Evolutionary conservation across 2,329 filamentous ascomycete species (phyloP), one percentile per base, ranked within the genome.

Genomic region (Mycogone perniciosa): DNA sequence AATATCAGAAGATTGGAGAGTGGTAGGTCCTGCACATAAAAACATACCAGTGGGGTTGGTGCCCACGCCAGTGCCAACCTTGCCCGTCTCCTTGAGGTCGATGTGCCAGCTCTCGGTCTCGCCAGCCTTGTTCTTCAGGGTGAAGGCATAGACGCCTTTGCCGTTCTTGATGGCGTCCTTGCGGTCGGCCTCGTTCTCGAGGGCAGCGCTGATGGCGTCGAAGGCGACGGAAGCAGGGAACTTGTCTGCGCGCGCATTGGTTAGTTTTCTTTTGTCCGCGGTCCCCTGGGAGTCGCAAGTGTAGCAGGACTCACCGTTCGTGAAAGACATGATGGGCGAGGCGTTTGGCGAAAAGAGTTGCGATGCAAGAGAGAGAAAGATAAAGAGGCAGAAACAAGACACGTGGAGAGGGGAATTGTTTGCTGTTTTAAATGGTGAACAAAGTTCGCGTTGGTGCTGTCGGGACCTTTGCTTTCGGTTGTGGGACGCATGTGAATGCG

Each of bases 151-250:
- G 68, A 97, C 76, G 54, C 87, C 89, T 63, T 86, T 86, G 66
- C 84, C 92, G 67, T 89, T 83, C 73, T 95, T 92, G 71, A 97
- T 85, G 60, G 92, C 91, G 59, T 90, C 85, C 74, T 95, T 86
- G 72, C 85, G 84, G 63, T 89, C 88, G 58, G 80, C 79, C 30
- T 87, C 83, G 69, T 82, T 69, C 63, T 77, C 72, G 57, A 99
- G 84, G 47, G 84, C 81, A 48, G 73, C 66, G 70, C 88, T 82
- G 77, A 99, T 96, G 64, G 76, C 79, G 67, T 99, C 93, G 71
- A 99, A 99, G 60, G 91, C 90, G 59, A 74, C 84, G 54, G 93
- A 97, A 64, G 92, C 83, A 58, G 93, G 92, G 74, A 96, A 96
- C 60, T 84, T 84, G 71, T 82, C 87, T 90, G 54, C 6, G n/a